Conservation (phyloP, 1,139 yeast species). For the Wickerhamiella infanticola region DNA sequence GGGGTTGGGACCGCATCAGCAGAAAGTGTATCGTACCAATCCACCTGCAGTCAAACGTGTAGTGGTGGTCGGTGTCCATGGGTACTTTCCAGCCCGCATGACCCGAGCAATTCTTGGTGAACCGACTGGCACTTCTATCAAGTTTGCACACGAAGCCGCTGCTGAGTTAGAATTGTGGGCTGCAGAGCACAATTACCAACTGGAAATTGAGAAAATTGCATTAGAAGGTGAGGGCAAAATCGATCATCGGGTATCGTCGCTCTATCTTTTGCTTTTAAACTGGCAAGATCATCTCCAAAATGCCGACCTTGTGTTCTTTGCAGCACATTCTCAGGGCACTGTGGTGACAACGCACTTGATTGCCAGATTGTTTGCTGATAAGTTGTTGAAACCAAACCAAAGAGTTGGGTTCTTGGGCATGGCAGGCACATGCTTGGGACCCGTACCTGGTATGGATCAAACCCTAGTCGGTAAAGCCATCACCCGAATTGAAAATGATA, state of each 20-base stretch:
- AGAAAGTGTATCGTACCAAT: slow-evolving; percentile 11
- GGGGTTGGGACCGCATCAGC: slow-evolving; percentile 9
- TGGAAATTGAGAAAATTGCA: slow-evolving; percentile 77
- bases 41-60: slow-evolving; percentile 29
- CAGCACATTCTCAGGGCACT: slow-evolving; percentile 91
- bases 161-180: slow-evolving; percentile 63
- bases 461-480: slow-evolving; percentile 73
- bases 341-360: slow-evolving; percentile 75
- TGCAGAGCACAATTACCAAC: slow-evolving; percentile 32
- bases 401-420: slow-evolving; percentile 62
- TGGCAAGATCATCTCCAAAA: slow-evolving; percentile 56
- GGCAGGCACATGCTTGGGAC: slow-evolving; percentile 95
- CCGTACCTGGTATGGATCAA: slow-evolving; percentile 80
- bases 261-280: slow-evolving; percentile 52
- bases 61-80: slow-evolving; percentile 84
- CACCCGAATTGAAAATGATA: slow-evolving; percentile 77
- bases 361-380: slow-evolving; percentile 55
- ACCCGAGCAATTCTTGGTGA: slow-evolving; percentile 77
- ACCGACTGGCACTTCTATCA: slow-evolving; percentile 83
- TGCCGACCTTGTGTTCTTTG: slow-evolving; percentile 77
- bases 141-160: slow-evolving; percentile 80
- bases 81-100: slow-evolving; percentile 81
- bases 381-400: slow-evolving; percentile 26
- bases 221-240: slow-evolving; percentile 87
- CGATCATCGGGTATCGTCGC: slow-evolving; percentile 67